phyloP scores from a whole-genome alignment of 495 filamentous ascomycete species.

The Entonaema liquescens region DNA sequence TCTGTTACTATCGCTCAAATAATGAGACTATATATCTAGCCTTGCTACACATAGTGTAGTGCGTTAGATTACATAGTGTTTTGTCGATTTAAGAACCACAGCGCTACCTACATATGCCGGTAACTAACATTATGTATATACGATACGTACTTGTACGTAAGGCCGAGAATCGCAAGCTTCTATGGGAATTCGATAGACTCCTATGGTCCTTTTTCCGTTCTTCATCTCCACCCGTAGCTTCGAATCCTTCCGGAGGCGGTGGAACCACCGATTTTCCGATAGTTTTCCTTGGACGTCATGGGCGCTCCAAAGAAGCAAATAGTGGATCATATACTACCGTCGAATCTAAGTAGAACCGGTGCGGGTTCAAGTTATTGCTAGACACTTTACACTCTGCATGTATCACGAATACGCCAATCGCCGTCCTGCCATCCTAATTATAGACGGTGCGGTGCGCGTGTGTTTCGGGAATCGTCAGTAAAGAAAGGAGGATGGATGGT shows the following conservation, averaged over 20 bases:
- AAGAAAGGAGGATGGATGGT: slow-evolving; percentile 8
- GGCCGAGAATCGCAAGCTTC: neutral
- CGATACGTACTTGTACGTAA: neutral
- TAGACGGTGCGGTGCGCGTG: neutral
- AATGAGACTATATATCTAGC: no score
- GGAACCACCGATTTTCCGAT: neutral
- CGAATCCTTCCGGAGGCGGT: neutral
- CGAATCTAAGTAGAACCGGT: neutral
- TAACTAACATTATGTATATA: no score
- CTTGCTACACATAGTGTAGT: neutral
- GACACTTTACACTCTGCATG: neutral
- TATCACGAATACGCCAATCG: neutral
- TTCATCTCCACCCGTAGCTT: neutral
- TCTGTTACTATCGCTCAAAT: neutral
- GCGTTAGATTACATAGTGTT: no score
- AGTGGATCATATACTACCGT: neutral
- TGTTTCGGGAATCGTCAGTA: neutral
- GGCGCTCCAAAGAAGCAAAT: neutral
- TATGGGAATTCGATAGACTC: neutral
- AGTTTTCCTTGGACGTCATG: neutral
- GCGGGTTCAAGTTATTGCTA: neutral
- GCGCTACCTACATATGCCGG: neutral
- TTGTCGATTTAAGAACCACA: neutral
- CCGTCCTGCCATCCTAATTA: neutral
- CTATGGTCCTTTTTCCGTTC: neutral